A percentile compares a stretch with the other conserved stretches of the same genome.
These are phyloP conservation scores for Retiboletus flavoniger DNA, from an alignment of 1,284 basidiomycete genomes.

Conservation along the genomic window DNA sequence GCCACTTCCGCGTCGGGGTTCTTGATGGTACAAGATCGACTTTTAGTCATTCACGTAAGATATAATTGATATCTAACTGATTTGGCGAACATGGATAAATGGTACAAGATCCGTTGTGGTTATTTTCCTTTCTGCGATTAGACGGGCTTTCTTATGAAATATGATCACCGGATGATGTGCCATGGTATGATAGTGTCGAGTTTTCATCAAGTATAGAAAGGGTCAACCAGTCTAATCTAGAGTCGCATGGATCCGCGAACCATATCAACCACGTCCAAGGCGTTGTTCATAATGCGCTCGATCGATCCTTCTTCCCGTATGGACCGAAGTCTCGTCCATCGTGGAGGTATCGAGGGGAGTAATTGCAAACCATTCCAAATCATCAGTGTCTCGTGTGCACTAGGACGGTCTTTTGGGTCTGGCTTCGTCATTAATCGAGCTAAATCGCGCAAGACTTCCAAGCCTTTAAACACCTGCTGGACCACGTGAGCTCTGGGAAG, in stretches of 20 bases:
- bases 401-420: constrained; percentile 14
- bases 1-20: too few species aligned
- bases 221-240: neutral
- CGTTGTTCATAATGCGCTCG: constrained; percentile 11
- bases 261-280: constrained; percentile 13
- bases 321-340: constrained; percentile 10
- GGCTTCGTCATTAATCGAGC: constrained; percentile 9
- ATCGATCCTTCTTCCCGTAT: constrained; percentile 11
- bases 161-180: neutral
- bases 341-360: neutral
- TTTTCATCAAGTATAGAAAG: neutral
- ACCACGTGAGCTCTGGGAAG: neutral
- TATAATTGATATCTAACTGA: neutral
- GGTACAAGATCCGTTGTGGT: neutral
- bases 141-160: neutral
- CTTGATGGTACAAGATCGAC: too few species aligned
- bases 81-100: neutral
- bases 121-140: neutral
- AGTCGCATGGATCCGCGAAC: constrained; percentile 9
- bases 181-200: neutral
- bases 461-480: constrained; percentile 12
- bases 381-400: neutral
- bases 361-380: constrained; percentile 12
- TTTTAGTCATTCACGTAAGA: too few species aligned
- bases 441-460: constrained; percentile 5